These are phyloP conservation scores for Lasiosphaeria miniovina DNA, from an alignment of 495 filamentous ascomycete genomes.

Conservation along the genomic window DNA sequence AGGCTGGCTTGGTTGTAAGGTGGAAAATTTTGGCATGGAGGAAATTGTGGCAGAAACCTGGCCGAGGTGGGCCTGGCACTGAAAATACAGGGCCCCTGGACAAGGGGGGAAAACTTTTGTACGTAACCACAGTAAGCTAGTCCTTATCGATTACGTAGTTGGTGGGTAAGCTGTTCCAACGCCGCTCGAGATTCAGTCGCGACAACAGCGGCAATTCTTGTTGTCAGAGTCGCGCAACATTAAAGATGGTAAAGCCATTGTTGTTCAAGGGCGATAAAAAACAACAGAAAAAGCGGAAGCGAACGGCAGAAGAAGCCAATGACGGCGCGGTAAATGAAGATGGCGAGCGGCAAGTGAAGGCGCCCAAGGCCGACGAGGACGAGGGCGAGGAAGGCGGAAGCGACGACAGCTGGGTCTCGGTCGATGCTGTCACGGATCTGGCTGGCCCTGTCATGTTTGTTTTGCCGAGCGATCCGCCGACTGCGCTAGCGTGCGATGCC, in stretches of 20 bases:
- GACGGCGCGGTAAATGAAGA: slow-evolving; percentile 35
- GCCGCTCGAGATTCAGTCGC: not conserved
- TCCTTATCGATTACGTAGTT: not conserved
- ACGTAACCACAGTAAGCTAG: not conserved
- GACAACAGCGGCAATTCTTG: not conserved
- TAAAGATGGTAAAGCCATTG: slow-evolving; percentile 72
- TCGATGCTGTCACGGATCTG: slow-evolving; percentile 70
- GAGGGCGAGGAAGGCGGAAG: slow-evolving; percentile 59
- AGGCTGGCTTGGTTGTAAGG: too few relatives aligned
- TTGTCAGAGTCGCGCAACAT: not conserved
- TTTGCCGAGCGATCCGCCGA: slow-evolving; percentile 64
- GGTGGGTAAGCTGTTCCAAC: not conserved
- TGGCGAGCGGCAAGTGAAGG: slow-evolving; percentile 38
- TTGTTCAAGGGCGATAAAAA: slow-evolving; percentile 97
- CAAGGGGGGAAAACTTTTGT: too few relatives aligned
- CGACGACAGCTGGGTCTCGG: slow-evolving; percentile 87
- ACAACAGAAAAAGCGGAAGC: slow-evolving; percentile 85
- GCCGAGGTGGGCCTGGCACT: too few relatives aligned
- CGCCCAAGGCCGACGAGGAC: slow-evolving; percentile 32
- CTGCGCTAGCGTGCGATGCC: slow-evolving; percentile 77
- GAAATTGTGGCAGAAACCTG: too few relatives aligned
- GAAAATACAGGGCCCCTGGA: too few relatives aligned
- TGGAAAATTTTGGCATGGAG: too few relatives aligned
- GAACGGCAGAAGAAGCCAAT: slow-evolving; percentile 45
- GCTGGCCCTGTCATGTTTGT: slow-evolving; percentile 81